These are phyloP conservation scores for Halophytophthora polymorphica DNA, from an alignment of 352 stramenopile species.

Conservation along the genomic window DNA sequence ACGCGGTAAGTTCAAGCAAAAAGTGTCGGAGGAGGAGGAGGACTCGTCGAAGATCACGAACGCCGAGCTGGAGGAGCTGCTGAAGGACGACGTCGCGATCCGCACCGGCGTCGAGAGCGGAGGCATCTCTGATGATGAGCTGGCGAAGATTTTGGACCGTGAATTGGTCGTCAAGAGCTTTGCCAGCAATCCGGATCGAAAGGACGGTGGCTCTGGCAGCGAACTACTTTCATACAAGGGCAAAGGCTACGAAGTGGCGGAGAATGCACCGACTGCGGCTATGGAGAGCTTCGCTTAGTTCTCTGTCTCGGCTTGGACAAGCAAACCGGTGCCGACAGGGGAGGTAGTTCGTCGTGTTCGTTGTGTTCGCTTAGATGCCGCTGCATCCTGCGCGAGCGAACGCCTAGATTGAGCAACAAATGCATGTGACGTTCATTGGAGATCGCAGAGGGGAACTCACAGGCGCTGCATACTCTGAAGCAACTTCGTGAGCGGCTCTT, in stretches of 20 bases:
- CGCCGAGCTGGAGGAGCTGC: slow-evolving; percentile 66
- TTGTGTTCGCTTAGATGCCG: slow-evolving; percentile 12
- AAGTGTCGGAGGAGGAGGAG: slow-evolving; percentile 23
- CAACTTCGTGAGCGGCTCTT: slow-evolving; percentile 43
- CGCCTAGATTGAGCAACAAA: background rate
- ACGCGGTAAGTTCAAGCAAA: slow-evolving; percentile 75
- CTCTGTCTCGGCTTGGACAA: too few relatives aligned
- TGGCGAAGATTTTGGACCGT: slow-evolving; percentile 64
- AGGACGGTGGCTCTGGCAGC: slow-evolving; percentile 10
- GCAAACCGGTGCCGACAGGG: too few relatives aligned
- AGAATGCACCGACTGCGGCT: slow-evolving; percentile 35
- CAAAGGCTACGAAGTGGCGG: slow-evolving; percentile 79
- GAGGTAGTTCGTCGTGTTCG: slow-evolving; percentile 18
- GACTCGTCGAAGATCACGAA: slow-evolving; percentile 53
- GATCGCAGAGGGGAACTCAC: too few relatives aligned
- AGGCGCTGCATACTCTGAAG: slow-evolving; percentile 12
- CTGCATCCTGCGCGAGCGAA: background rate
- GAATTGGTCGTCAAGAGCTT: slow-evolving; percentile 77
- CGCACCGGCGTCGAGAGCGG: slow-evolving; percentile 70
- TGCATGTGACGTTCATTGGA: background rate
- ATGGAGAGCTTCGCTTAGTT: slow-evolving; percentile 78
- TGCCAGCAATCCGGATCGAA: slow-evolving; percentile 34
- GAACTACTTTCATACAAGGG: slow-evolving; percentile 30
- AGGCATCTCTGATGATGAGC: slow-evolving; percentile 63
- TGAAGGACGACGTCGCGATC: slow-evolving; percentile 74